These are phyloP conservation scores for Biancaea sappan DNA, from an alignment of 306 rosid genomes.

Conservation along the genomic window DNA sequence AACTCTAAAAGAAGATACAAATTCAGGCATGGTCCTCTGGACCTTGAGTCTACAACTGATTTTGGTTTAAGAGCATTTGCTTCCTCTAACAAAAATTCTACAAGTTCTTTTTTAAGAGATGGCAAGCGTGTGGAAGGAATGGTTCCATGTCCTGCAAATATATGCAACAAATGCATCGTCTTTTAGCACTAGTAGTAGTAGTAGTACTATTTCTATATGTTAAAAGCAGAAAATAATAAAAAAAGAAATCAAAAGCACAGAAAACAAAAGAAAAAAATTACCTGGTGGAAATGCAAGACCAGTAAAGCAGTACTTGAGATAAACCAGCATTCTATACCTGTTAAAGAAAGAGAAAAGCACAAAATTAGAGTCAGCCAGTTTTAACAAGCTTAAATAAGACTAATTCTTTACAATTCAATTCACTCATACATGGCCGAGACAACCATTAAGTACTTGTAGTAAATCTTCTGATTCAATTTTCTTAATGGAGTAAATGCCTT, in stretches of 20 bases:
- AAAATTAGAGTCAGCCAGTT: slow-evolving; percentile 23
- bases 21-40: slow-evolving; percentile 51
- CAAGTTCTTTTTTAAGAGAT: slow-evolving; percentile 83
- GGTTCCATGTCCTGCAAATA: slow-evolving; percentile 82
- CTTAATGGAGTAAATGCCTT: slow-evolving; percentile 5
- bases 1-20: slow-evolving; percentile 73
- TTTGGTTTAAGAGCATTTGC: slow-evolving; percentile 51
- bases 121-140: slow-evolving; percentile 68
- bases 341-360: slow-evolving; percentile 29
- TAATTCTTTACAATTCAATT: slow-evolving; percentile 19
- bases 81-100: slow-evolving; percentile 70
- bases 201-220: slow-evolving; percentile 13
- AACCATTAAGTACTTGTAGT: slow-evolving; percentile 12
- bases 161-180: slow-evolving; percentile 30
- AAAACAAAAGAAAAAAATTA: slow-evolving; percentile 27
- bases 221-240: slow-evolving; percentile 23
- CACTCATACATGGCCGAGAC: slow-evolving; percentile 8
- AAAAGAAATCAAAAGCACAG: slow-evolving; percentile 1
- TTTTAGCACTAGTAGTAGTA: slow-evolving; percentile 1
- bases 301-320: slow-evolving; percentile 92
- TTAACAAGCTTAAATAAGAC: slow-evolving; percentile 30
- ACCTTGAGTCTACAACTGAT: slow-evolving; percentile 42
- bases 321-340: slow-evolving; percentile 93
- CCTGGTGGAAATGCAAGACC: slow-evolving; percentile 99
- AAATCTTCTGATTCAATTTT: slow-evolving; percentile 12